Base-by-base conservation (phyloP, 768 basidiomycete species). In the Cystofilobasidium ferigula region DNA sequence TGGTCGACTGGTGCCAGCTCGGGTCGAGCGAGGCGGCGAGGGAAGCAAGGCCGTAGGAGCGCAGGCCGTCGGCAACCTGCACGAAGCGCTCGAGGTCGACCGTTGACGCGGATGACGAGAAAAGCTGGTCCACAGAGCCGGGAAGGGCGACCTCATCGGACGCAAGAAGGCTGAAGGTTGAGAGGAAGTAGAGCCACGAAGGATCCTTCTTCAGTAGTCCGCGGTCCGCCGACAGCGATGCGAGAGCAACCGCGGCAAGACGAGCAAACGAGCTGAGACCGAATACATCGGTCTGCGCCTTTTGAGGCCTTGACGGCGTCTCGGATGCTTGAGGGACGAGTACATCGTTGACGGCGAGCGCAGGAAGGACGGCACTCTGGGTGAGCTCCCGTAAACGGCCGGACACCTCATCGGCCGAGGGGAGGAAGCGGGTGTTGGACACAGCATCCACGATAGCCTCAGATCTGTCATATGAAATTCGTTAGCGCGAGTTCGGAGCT, bases 111-210 rank as follows among this genome's bases (percentile, higher is more conserved):
- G 72, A 71, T 0, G 80, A 71, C 38, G 79, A 74, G 69, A 87
- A 85, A 0, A 85, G 75, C 0, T 82, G 77, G 72, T 79, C 83
- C 16, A 71, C 73, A 4, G 76, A 78, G 7, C 78, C 78, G 13
- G 82, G 83, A 0, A 86, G 76, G 32, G 80, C 78, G 30, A 83
- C 74, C 24, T 81, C 77, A 72, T 92, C 88, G 36, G 81, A 77
- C 0, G 84, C 84, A 66, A 85, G 85, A 7, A 84, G 73, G 1
- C 79, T 78, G 28, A 90, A 78, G 0, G 82, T 80, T 12, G 88
- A 75, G 62, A 90, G 77, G 72, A 90, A 87, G 12, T 82, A 81
- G 6, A 97, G 73, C 0, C 82, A 80, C 85, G 86, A 87, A 0
- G 83, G 70, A 60, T 86, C 81, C 20, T 77, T 76, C 58, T 79